phyloP scores from a whole-genome alignment of 148 eudicot genomes.

The Salicornia ramosissima region DNA sequence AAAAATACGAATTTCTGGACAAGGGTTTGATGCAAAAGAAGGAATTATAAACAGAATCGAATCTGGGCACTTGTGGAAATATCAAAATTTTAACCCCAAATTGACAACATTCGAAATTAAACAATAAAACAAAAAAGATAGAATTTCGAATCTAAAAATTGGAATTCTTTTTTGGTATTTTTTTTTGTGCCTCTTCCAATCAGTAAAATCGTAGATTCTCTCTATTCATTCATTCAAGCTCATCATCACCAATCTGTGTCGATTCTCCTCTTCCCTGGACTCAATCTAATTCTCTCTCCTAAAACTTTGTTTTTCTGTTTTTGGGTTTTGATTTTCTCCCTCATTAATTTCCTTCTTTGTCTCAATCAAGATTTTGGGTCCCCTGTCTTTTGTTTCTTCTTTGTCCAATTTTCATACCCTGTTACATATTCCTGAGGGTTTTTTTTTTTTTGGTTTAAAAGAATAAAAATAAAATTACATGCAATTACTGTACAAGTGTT shows the following conservation, averaged over 20 bases:
- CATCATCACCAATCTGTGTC: slow-evolving; percentile 21
- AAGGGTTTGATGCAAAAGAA: slow-evolving; percentile 23
- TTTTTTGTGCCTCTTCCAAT: too few relatives aligned
- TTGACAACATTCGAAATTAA: background rate
- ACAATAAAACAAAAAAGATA: slow-evolving; percentile 4
- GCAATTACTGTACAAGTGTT: too few relatives aligned
- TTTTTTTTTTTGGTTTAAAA: background rate
- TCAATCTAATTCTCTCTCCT: slow-evolving; percentile 1
- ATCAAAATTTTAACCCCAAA: background rate
- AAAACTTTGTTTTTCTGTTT: background rate
- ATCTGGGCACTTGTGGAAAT: slow-evolving; percentile 15
- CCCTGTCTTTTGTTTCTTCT: background rate
- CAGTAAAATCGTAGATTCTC: background rate
- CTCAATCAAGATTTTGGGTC: background rate
- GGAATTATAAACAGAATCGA: slow-evolving; percentile 21
- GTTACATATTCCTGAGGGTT: slow-evolving; percentile 2
- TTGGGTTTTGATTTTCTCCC: background rate
- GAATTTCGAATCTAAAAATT: slow-evolving; percentile 13
- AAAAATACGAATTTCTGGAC: slow-evolving; percentile 21
- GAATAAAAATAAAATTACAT: background rate
- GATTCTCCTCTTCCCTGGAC: slow-evolving; percentile 25
- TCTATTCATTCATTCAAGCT: slow-evolving; percentile 20
- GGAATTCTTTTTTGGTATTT: too few relatives aligned
- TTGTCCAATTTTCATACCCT: slow-evolving; percentile 28
- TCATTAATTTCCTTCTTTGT: background rate